Evolutionary conservation across 179 eudicot genomes (phyloP).

Genomic region (Nepenthes alata): DNA sequence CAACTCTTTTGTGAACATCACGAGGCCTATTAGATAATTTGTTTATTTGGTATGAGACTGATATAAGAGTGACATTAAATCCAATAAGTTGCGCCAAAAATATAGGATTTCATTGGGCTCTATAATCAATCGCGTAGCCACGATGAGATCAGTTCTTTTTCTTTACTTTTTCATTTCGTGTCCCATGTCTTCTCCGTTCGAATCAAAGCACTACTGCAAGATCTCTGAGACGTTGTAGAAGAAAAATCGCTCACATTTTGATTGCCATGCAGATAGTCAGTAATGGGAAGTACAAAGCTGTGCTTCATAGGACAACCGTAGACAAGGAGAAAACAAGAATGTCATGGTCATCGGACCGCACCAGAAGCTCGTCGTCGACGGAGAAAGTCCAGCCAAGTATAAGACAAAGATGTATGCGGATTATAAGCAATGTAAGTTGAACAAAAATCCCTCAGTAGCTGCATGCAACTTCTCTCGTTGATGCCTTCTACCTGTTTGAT

Average conservation of each 20-base stretch:
- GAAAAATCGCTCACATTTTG: neutral
- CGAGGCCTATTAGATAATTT: no score
- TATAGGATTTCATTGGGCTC: no score
- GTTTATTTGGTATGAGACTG: no score
- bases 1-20: no score
- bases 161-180: no score
- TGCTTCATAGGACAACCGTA: conserved; percentile 55
- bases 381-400: conserved; percentile 41
- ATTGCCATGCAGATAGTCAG: conserved; percentile 28
- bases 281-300: conserved; percentile 71
- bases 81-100: no score
- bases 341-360: conserved; percentile 83
- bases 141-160: no score
- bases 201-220: no score
- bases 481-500: neutral
- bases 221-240: no score
- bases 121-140: no score
- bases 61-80: no score
- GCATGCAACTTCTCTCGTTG: neutral
- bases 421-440: conserved; percentile 62
- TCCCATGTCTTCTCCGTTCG: no score
- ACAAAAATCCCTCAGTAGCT: conserved; percentile 62
- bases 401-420: conserved; percentile 68
- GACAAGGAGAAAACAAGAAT: conserved; percentile 58
- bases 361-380: conserved; percentile 37